These are phyloP conservation scores for Paraleonurus japonicus DNA, from an alignment of 257 asterid species.

Conservation along the genomic window DNA sequence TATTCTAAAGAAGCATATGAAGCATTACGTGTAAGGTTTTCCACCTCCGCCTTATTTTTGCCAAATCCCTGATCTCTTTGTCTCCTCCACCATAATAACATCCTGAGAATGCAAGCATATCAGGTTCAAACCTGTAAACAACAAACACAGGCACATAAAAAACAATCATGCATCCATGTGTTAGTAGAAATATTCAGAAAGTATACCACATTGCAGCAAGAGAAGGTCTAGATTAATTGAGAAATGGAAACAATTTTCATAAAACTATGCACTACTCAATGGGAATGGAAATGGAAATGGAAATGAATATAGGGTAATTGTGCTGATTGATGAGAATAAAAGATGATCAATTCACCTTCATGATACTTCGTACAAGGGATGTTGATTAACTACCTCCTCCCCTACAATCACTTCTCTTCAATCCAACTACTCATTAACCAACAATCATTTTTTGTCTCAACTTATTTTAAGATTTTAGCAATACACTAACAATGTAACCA, in stretches of 20 bases:
- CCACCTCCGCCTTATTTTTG: conserved; percentile 90
- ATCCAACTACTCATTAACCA: no score
- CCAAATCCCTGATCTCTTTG: conserved; percentile 83
- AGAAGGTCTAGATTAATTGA: conserved; percentile 13
- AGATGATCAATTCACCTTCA: no score
- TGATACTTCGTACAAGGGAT: no score
- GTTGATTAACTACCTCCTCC: no score
- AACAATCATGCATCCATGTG: conserved; percentile 10
- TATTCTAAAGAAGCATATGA: conserved; percentile 29
- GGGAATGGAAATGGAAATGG: no score
- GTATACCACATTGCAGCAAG: not conserved
- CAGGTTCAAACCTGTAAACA: conserved; percentile 91
- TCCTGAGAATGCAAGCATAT: conserved; percentile 99
- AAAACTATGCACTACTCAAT: not conserved
- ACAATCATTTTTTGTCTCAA: no score
- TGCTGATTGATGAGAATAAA: no score
- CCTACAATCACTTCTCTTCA: no score
- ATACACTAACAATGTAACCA: no score
- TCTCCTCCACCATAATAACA: conserved; percentile 99
- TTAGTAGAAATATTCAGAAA: conserved; percentile 3
- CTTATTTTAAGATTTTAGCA: no score
- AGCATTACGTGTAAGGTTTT: conserved; percentile 89
- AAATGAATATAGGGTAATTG: no score
- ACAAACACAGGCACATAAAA: conserved; percentile 17
- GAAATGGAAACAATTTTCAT: not conserved